A percentile compares a stretch with the other conserved stretches of the same genome.
Conservation (phyloP, 176 grass and related monocot genomes). For the Elaeis guineensis region DNA sequence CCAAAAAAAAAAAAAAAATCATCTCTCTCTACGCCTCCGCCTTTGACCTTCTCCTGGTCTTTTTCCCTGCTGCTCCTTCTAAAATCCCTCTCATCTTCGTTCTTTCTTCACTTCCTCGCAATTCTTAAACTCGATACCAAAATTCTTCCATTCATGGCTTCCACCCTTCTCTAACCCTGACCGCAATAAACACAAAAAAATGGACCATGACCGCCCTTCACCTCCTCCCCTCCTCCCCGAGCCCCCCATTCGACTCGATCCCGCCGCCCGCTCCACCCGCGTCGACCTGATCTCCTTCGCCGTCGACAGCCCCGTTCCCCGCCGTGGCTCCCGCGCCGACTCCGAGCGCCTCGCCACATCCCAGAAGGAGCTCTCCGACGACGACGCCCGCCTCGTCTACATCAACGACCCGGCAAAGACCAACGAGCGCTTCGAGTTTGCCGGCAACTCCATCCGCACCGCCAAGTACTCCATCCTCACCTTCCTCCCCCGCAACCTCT, state of each 20-base stretch:
- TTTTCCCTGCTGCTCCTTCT: no score
- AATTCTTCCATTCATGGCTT: no score
- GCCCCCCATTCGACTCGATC: neutral
- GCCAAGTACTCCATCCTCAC: conserved; percentile 83
- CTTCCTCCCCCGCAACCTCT: conserved; percentile 88
- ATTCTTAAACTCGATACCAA: no score
- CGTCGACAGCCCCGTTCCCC: neutral
- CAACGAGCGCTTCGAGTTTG: conserved; percentile 46
- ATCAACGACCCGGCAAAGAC: conserved; percentile 40
- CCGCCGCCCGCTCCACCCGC: neutral
- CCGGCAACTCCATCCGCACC: conserved; percentile 76
- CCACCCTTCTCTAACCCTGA: no score
- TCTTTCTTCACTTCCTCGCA: no score
- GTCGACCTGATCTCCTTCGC: neutral
- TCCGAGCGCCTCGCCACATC: conserved; percentile 58
- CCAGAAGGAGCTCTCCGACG: conserved; percentile 63
- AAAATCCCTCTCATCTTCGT: no score
- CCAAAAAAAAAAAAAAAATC: no score
- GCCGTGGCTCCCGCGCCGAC: conserved; percentile 48
- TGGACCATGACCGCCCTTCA: no score
- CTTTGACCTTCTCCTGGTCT: conserved; percentile 5
- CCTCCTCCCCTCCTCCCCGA: no score
- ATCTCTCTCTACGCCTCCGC: neutral
- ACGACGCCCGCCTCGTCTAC: conserved; percentile 59
- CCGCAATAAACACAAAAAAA: no score